Evolutionary conservation across 73 alveolate genomes (phyloP), one percentile per base, ranked within the genome.

Genomic region (Paraurostyla sp.): DNA sequence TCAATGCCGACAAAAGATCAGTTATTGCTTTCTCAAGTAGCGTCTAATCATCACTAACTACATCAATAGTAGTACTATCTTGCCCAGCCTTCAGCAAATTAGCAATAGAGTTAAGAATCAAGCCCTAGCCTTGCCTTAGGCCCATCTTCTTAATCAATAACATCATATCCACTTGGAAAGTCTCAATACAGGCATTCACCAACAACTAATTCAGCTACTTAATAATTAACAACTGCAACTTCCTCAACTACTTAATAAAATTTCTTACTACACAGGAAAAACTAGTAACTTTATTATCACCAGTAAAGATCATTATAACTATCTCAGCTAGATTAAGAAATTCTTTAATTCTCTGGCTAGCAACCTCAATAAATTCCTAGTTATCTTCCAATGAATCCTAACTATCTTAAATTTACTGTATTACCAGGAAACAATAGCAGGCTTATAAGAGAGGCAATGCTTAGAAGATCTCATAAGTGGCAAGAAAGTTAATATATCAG

Each of bases 361-460:
- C 40, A 56, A 16, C 15, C 23, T 9, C 73, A 56, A 23, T 9
- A 16, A 23, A 23, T 13, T 32, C 49, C 25, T 29, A 60, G 32
- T 29, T 33, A 30, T 35, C 9, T 25, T 46, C 18, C 33, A 75
- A 22, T 25, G 20, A 49, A 23, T 38, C 33, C 32, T 25, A 60
- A 58, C 20, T 57, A 83, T 32, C 65, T 25, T 33, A 81, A 62
- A 63, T 89, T 54, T 58, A 71, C 88, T 35, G 85, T 94, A 11
- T 52, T 89, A 33, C 96, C 92, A 25, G 98, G 98, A 20, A 94
- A 94, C 48, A 94, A 94, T 63, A 52, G 91, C n/a, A 63, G 76
- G 48, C 73, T 92, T 15, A 83, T 94, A 3, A 89, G 58, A 60
- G 92, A 68, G 3, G 83, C 90, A 18, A 29, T 94, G 92, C 62